Percentiles rank a stretch among this genome's conserved stretches.
phyloP scores from a whole-genome alignment of 192 early-diverging fungal species.

The Gaertneriomyces semiglobifer region DNA sequence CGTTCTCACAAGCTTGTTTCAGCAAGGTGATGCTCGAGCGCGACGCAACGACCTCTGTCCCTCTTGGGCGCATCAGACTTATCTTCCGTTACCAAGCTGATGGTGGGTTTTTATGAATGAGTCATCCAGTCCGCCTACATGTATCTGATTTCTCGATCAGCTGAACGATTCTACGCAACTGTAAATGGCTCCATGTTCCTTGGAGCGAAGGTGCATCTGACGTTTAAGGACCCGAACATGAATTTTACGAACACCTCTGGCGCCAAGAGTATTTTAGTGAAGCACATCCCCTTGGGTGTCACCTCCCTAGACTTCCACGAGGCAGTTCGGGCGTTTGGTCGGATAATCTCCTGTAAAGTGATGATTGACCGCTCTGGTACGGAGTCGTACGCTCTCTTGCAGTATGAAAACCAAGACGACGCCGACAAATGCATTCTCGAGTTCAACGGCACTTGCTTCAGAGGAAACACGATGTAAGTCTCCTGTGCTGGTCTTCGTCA shows the following conservation, averaged over 20 bases:
- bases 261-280: slow-evolving; percentile 45
- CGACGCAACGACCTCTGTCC: slow-evolving; percentile 35
- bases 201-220: slow-evolving; percentile 46
- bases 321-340: slow-evolving; percentile 35
- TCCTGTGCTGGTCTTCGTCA: not conserved
- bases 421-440: slow-evolving; percentile 44
- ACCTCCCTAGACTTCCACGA: slow-evolving; percentile 47
- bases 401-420: slow-evolving; percentile 51
- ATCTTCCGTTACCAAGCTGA: slow-evolving; percentile 48
- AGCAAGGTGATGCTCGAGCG: slow-evolving; percentile 43
- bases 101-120: slow-evolving; percentile 23
- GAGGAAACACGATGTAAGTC: slow-evolving; percentile 39
- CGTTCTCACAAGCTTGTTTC: slow-evolving; percentile 3
- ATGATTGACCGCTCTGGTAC: slow-evolving; percentile 48
- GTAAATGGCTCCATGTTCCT: slow-evolving; percentile 51
- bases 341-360: slow-evolving; percentile 54
- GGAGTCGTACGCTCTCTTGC: slow-evolving; percentile 46
- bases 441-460: slow-evolving; percentile 40
- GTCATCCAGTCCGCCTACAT: slow-evolving; percentile 7
- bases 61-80: slow-evolving; percentile 36
- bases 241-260: slow-evolving; percentile 53
- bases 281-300: slow-evolving; percentile 44
- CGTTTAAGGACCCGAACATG: slow-evolving; percentile 51
- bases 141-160: slow-evolving; percentile 16
- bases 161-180: slow-evolving; percentile 50